A percentile compares a stretch with the other conserved stretches of the same genome.
These are phyloP conservation scores for Aquilaria yunnanensis DNA, from an alignment of 345 rosid species.

Conservation along the genomic window DNA sequence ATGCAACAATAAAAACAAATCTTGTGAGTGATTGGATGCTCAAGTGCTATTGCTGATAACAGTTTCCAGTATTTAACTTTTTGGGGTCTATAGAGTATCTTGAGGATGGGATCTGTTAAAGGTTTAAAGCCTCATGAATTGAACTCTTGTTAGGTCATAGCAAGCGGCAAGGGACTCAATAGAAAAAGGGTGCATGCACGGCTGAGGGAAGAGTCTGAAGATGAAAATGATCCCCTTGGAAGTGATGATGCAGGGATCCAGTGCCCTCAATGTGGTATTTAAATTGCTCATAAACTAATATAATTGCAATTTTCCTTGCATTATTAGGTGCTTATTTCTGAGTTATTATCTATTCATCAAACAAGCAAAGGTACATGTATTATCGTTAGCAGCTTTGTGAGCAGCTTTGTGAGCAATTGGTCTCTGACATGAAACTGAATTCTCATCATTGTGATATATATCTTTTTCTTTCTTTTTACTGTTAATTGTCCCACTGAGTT, in stretches of 20 bases:
- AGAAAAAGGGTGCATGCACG: constrained; percentile 34
- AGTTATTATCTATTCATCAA: no score
- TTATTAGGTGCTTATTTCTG: no score
- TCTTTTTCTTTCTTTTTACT: no score
- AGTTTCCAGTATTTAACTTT: no score
- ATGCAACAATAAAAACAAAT: constrained; percentile 64
- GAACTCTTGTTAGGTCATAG: constrained; percentile 46
- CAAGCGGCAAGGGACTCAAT: constrained; percentile 38
- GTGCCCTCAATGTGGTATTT: constrained; percentile 88
- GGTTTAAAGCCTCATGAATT: not conserved
- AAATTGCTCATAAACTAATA: constrained; percentile 8
- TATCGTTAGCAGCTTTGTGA: no score
- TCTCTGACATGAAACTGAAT: no score
- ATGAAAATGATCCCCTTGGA: constrained; percentile 17
- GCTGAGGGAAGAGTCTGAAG: constrained; percentile 12
- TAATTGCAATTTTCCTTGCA: no score
- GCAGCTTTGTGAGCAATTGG: no score
- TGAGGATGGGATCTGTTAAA: not conserved
- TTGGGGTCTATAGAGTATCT: no score
- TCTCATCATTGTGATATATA: no score
- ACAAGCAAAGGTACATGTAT: no score
- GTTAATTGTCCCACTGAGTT: no score
- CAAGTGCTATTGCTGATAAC: not conserved
- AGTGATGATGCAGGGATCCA: constrained; percentile 29
- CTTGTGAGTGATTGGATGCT: constrained; percentile 45